phyloP scores from a whole-genome alignment of 805 yeast species.

The Henningerozyma blattae region DNA sequence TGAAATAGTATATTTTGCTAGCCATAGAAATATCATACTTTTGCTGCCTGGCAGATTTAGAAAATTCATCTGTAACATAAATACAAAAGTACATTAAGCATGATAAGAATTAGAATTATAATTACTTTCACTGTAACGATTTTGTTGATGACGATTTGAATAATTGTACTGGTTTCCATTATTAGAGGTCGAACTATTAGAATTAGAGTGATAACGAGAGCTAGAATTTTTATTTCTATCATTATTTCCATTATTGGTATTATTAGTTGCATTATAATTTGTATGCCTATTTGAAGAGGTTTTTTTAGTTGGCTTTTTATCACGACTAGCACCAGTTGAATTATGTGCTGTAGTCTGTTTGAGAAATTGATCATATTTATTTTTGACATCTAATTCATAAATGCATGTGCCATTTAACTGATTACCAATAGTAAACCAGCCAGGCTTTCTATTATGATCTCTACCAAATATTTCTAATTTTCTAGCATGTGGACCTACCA shows the following conservation, averaged over 20 bases:
- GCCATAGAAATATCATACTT: too few species aligned
- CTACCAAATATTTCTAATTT: slow-evolving; percentile 87
- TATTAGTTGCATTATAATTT: neutral
- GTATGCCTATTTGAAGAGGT: neutral
- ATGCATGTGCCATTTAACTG: slow-evolving; percentile 53
- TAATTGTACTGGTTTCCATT: too few species aligned
- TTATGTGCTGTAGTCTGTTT: neutral
- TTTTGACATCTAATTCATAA: slow-evolving; percentile 43
- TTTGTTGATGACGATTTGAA: too few species aligned
- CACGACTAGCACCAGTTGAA: too few species aligned
- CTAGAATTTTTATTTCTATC: neutral
- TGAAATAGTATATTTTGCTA: too few species aligned
- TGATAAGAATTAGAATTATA: too few species aligned
- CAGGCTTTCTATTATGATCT: slow-evolving; percentile 73
- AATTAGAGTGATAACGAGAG: too few species aligned
- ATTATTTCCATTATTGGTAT: neutral
- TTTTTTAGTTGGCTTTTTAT: neutral
- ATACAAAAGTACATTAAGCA: too few species aligned
- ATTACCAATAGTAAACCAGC: slow-evolving; percentile 86
- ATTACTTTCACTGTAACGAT: too few species aligned
- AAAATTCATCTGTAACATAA: too few species aligned
- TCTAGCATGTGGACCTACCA: slow-evolving; percentile 66
- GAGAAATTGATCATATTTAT: slow-evolving; percentile 25
- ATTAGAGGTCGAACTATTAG: too few species aligned
- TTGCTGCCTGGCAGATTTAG: too few species aligned